Base-by-base conservation (phyloP, 2,329 filamentous ascomycete genomes). In the Aspergillus pseudoglaucus region DNA sequence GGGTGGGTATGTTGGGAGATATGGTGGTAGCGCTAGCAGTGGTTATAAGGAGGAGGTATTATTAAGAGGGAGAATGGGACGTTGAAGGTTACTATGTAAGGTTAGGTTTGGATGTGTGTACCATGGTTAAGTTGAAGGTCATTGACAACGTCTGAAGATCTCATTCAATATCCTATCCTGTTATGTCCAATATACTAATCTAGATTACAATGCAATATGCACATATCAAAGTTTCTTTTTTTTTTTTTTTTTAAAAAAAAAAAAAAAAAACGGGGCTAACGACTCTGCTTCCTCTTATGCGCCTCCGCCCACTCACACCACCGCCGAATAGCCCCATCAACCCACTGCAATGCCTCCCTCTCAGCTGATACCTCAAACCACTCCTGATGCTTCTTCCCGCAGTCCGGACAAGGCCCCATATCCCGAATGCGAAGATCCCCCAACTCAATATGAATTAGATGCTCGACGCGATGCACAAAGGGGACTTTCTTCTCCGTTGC, bases 361-460 rank as follows among this genome's bases (percentile, higher is more conserved):
- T 75, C 84, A 0, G 88, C 87, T 52, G 88, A 82, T 1, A 96
- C 83, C 70, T 94, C 87, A 65, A 98, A 98, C 91, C 91, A 98
- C 71, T 98, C 93, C 45, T 85, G 76, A 67, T 98, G 93, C 59
- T 89, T 84, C 61, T 83, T 84, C 2, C 90, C 90, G 63, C 93
- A 98, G 1, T 82, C 79, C 4, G 76, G 75, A 60, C 93, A 98
- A 45, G 80, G 79, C 15, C 65, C 82, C 69, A 47, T 71, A 68
- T 58, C 77, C 72, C 76, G 82, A 49, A 71, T 83, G 67, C 67
- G 71, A 56, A 76, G 70, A 37, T 75, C 76, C 4, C 76, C 76
- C n/a, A 97, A 77, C 70, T 98, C 93, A 12, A 97, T 74, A 66
- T 98, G 93, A 40, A 97, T 85, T 49, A 98, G 70, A 22, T 90